phyloP scores from a whole-genome alignment of 2,329 filamentous ascomycete species.

The Didymosphaeria variabile region DNA sequence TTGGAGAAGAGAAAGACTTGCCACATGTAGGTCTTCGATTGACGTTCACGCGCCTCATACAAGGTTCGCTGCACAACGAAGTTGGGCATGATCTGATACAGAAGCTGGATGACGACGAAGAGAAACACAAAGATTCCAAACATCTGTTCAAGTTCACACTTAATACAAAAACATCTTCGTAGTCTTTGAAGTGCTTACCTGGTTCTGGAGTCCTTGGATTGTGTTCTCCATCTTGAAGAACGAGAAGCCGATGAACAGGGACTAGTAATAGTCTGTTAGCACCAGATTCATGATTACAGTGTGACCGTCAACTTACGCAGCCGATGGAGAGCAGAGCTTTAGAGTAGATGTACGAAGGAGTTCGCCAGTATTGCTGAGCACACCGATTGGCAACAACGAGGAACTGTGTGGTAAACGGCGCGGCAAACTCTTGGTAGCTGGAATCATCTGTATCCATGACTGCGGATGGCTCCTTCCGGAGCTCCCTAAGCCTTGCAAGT shows the following conservation, averaged over 20 bases:
- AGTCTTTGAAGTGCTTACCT: constrained; percentile 43
- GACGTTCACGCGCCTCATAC: constrained; percentile 85
- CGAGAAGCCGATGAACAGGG: constrained; percentile 83
- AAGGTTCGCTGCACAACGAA: constrained; percentile 83
- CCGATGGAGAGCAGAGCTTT: constrained; percentile 74
- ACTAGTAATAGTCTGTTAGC: constrained; percentile 1
- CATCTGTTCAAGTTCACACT: constrained; percentile 54
- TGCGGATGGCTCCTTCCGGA: constrained; percentile 50
- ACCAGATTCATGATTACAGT: not conserved
- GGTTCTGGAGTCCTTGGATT: constrained; percentile 82
- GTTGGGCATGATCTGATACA: constrained; percentile 84
- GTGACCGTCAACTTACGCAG: constrained; percentile 43
- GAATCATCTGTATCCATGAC: constrained; percentile 57
- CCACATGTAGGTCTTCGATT: constrained; percentile 86
- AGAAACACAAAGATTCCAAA: constrained; percentile 84
- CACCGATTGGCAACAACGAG: constrained; percentile 74
- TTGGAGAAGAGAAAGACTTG: constrained; percentile 84
- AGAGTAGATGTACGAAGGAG: constrained; percentile 86
- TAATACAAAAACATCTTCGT: not conserved
- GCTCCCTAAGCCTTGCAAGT: constrained; percentile 44
- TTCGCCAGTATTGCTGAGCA: constrained; percentile 93
- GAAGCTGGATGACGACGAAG: constrained; percentile 81
- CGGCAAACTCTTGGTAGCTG: constrained; percentile 80
- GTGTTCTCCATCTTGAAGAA: constrained; percentile 77
- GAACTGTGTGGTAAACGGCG: constrained; percentile 74